A percentile compares a stretch with the other conserved stretches of the same genome.
Evolutionary conservation across 2,329 filamentous ascomycete species (phyloP).

Genomic region (Dactylellina drechsleri): DNA sequence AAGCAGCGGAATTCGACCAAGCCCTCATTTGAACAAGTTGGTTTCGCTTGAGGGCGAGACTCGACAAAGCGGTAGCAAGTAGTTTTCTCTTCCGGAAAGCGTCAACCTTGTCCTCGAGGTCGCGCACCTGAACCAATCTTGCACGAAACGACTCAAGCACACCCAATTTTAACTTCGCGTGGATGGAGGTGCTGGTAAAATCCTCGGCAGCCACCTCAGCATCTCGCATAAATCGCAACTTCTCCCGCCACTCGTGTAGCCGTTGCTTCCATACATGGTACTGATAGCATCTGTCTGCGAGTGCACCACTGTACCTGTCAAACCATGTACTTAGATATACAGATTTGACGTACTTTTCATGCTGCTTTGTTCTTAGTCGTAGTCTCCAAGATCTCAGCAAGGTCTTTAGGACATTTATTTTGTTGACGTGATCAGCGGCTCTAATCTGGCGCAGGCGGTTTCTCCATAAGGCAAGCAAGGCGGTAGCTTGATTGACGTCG

Average conservation of each 20-base stretch:
- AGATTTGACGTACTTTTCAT: constrained; percentile 50
- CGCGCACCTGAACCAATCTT: constrained; percentile 12
- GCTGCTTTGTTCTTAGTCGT: constrained; percentile 28
- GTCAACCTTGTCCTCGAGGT: constrained; percentile 26
- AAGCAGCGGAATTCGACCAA: constrained; percentile 35
- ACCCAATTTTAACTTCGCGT: constrained; percentile 27
- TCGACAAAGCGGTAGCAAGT: constrained; percentile 6
- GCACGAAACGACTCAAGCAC: constrained; percentile 21
- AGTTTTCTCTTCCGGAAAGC: constrained; percentile 29
- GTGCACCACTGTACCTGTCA: constrained; percentile 45
- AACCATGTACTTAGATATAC: constrained; percentile 47
- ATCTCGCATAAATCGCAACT: constrained; percentile 15
- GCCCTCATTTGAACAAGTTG: constrained; percentile 25
- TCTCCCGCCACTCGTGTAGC: constrained; percentile 22
- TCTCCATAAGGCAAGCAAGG: constrained; percentile 45
- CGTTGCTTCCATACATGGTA: constrained; percentile 44
- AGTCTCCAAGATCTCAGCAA: constrained; percentile 41
- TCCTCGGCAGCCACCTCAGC: constrained; percentile 19
- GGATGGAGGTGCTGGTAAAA: constrained; percentile 2
- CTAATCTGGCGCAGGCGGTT: constrained; percentile 44
- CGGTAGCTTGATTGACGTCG: constrained; percentile 41
- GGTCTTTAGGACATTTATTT: constrained; percentile 45
- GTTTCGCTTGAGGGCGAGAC: constrained; percentile 14
- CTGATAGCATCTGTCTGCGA: constrained; percentile 44
- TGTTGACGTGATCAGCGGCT: constrained; percentile 49